These are phyloP conservation scores for Penicillium brevicompactum DNA, from an alignment of 2,329 filamentous ascomycete species.

Conservation along the genomic window DNA sequence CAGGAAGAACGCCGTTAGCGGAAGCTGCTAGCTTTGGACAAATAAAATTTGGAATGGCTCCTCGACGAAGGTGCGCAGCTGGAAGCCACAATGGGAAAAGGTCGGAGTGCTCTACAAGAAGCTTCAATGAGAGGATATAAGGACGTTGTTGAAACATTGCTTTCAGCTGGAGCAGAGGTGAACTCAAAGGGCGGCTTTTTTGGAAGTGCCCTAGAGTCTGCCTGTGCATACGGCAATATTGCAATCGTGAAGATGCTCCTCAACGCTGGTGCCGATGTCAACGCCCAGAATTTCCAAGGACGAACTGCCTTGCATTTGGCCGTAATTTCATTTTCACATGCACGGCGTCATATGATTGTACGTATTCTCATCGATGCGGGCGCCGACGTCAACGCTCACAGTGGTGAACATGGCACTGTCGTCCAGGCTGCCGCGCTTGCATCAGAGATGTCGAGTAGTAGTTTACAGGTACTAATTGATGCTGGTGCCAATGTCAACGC, in stretches of 20 bases:
- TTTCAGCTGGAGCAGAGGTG: slow-evolving; percentile 1
- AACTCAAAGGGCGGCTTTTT: neutral
- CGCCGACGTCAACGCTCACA: neutral
- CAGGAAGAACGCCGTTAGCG: slow-evolving; percentile 1
- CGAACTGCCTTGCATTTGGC: no score
- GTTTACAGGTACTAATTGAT: no score
- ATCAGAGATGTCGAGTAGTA: no score
- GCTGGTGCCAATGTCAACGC: no score
- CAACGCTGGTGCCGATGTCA: neutral
- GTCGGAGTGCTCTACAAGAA: neutral
- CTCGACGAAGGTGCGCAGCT: neutral
- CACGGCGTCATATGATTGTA: neutral
- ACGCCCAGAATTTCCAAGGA: neutral
- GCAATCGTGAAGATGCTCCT: neutral
- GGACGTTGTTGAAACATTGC: neutral
- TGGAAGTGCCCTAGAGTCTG: neutral
- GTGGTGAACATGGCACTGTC: neutral
- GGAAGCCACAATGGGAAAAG: neutral
- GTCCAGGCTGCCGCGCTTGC: neutral
- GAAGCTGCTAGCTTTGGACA: slow-evolving; percentile 1
- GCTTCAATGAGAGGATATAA: neutral
- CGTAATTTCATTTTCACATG: no score
- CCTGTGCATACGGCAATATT: neutral
- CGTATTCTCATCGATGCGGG: neutral
- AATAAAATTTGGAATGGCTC: slow-evolving; percentile 6